A percentile compares a stretch with the other conserved stretches of the same genome.
These are phyloP conservation scores for Cystobasidium onofrii DNA, from an alignment of 768 basidiomycete species.

Conservation along the genomic window DNA sequence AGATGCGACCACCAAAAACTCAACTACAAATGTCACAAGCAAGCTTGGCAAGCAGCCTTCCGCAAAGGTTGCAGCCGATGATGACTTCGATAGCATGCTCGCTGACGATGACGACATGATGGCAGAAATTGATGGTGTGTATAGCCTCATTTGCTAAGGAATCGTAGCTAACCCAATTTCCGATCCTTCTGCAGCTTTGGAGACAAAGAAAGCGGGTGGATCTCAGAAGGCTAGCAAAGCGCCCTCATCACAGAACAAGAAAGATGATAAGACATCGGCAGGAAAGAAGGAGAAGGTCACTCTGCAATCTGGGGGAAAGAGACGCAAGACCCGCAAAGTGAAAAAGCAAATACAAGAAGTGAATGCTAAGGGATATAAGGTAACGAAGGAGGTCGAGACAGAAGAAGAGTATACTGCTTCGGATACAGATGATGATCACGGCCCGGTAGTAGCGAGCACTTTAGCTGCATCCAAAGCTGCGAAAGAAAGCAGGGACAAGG, in stretches of 20 bases:
- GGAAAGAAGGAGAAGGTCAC: conserved; percentile 15
- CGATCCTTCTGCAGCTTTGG: not conserved
- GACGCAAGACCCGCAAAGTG: conserved; percentile 12
- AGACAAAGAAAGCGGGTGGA: not conserved
- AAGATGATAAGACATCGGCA: not conserved
- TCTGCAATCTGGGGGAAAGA: conserved; percentile 1
- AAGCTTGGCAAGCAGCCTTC: not conserved
- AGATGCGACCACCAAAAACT: not conserved
- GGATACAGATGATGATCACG: conserved; percentile 9
- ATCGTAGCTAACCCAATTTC: not conserved
- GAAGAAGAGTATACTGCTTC: conserved; percentile 22
- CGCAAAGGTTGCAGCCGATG: not conserved
- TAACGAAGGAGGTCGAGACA: conserved; percentile 13
- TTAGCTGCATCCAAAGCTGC: not conserved
- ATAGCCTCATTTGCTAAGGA: not conserved
- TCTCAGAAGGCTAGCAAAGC: not conserved
- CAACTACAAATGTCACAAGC: not conserved
- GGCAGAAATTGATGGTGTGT: conserved; percentile 29
- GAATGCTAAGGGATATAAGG: conserved; percentile 22
- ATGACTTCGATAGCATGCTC: conserved; percentile 18
- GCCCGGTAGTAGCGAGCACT: conserved; percentile 1
- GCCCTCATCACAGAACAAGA: not conserved
- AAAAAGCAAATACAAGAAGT: not conserved
- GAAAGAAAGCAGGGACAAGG: not conserved
- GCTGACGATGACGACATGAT: conserved; percentile 30